Percentiles rank a stretch among this genome's conserved stretches.
Evolutionary conservation across 2,329 filamentous ascomycete genomes (phyloP).

Genomic region (Nakataea oryzae): DNA sequence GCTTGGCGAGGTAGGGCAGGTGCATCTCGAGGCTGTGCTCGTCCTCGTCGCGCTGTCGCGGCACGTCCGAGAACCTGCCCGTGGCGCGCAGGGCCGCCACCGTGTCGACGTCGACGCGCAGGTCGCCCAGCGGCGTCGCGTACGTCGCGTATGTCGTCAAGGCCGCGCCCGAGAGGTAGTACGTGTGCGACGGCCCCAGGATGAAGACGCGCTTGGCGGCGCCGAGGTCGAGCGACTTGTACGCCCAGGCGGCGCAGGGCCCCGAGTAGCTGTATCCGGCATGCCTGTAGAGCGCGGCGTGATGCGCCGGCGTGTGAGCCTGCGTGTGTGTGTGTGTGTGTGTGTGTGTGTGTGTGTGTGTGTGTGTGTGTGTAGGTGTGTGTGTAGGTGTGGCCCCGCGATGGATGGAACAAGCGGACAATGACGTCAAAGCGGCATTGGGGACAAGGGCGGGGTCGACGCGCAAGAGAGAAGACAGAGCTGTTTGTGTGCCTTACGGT

Average conservation of each 20-base stretch:
- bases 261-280: slow-evolving; percentile 92
- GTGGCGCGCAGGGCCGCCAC: slow-evolving; percentile 37
- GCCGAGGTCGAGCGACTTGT: slow-evolving; percentile 76
- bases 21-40: slow-evolving; percentile 98
- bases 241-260: slow-evolving; percentile 86
- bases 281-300: slow-evolving; percentile 46
- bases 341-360: no score
- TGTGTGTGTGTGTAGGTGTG: no score
- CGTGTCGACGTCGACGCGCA: slow-evolving; percentile 51
- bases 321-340: no score
- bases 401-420: no score
- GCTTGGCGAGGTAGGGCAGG: slow-evolving; percentile 83
- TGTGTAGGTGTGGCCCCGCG: no score
- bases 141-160: slow-evolving; percentile 63
- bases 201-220: slow-evolving; percentile 81
- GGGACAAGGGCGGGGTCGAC: background rate
- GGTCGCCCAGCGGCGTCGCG: slow-evolving; percentile 62
- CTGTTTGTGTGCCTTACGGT: slow-evolving; percentile 52
- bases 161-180: slow-evolving; percentile 67
- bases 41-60: slow-evolving; percentile 53
- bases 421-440: slow-evolving; percentile 2
- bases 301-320: background rate
- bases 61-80: slow-evolving; percentile 56
- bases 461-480: slow-evolving; percentile 10
- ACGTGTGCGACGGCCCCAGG: slow-evolving; percentile 84